These are phyloP conservation scores for Carex parvula DNA, from an alignment of 176 grass and related monocot species.

Conservation along the genomic window DNA sequence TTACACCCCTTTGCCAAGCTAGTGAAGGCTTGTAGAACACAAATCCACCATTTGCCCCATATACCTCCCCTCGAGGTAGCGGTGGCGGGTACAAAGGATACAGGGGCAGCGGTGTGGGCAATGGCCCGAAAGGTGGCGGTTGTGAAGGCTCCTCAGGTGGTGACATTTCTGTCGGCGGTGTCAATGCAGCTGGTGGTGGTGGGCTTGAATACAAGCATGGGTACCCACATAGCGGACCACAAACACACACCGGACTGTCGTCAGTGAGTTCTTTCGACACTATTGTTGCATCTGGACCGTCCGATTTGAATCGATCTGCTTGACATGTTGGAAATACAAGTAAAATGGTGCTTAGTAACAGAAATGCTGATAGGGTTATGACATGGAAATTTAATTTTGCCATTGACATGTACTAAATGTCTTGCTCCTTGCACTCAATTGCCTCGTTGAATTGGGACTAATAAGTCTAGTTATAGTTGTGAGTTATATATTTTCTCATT, in stretches of 20 bases:
- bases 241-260: slow-evolving; percentile 14
- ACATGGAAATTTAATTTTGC: background rate
- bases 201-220: slow-evolving; percentile 26
- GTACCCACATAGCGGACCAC: slow-evolving; percentile 9
- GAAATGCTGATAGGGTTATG: background rate
- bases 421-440: too few relatives aligned
- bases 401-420: slow-evolving; percentile 13
- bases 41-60: slow-evolving; percentile 43
- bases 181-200: background rate
- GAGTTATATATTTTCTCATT: background rate
- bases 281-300: background rate
- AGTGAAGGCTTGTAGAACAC: slow-evolving; percentile 11
- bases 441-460: background rate
- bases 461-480: background rate
- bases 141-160: slow-evolving; percentile 31
- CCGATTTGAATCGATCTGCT: background rate
- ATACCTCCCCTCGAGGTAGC: slow-evolving; percentile 7
- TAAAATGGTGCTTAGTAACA: slow-evolving; percentile 19
- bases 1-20: background rate
- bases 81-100: slow-evolving; percentile 19
- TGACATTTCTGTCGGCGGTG: background rate
- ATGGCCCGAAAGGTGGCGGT: slow-evolving; percentile 17
- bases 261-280: background rate
- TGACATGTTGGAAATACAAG: background rate
- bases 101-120: background rate